These are phyloP conservation scores for Rhizopogon sp. DNA, from an alignment of 768 basidiomycete species.

Conservation along the genomic window DNA sequence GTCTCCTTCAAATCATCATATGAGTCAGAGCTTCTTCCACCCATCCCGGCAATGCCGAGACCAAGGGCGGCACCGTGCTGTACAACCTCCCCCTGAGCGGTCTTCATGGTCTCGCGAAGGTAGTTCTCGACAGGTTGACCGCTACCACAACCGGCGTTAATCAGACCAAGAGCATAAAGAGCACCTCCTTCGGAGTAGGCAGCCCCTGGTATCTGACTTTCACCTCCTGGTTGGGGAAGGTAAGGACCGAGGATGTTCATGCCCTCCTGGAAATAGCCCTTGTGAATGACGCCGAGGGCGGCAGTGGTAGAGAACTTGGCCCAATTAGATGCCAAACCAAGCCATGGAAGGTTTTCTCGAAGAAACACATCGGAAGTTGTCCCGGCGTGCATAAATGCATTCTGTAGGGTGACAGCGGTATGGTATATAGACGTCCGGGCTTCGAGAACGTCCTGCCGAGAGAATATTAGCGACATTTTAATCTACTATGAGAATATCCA, in stretches of 20 bases:
- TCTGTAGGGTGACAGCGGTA: constrained; percentile 92
- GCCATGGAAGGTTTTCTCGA: constrained; percentile 95
- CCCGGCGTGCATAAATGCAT: constrained; percentile 98
- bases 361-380: constrained; percentile 94
- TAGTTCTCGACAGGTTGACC: constrained; percentile 65
- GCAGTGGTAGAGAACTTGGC: constrained; percentile 98
- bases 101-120: constrained; percentile 74
- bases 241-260: constrained; percentile 92
- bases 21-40: constrained; percentile 80
- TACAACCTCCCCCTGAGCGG: constrained; percentile 77
- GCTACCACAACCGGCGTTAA: constrained; percentile 87
- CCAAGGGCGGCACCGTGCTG: constrained; percentile 98
- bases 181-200: constrained; percentile 95
- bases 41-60: constrained; percentile 94
- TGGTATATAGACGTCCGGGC: constrained; percentile 96
- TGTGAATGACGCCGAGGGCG: constrained; percentile 95
- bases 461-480: constrained; percentile 3
- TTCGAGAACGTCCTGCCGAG: constrained; percentile 75
- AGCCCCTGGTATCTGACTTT: constrained; percentile 71
- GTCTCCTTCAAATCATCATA: constrained; percentile 90
- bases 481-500: constrained; percentile 20
- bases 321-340: constrained; percentile 94
- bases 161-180: constrained; percentile 91
- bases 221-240: constrained; percentile 73
- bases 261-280: constrained; percentile 92